Base-by-base conservation (phyloP, 768 basidiomycete species). In the Pholiota conissans region DNA sequence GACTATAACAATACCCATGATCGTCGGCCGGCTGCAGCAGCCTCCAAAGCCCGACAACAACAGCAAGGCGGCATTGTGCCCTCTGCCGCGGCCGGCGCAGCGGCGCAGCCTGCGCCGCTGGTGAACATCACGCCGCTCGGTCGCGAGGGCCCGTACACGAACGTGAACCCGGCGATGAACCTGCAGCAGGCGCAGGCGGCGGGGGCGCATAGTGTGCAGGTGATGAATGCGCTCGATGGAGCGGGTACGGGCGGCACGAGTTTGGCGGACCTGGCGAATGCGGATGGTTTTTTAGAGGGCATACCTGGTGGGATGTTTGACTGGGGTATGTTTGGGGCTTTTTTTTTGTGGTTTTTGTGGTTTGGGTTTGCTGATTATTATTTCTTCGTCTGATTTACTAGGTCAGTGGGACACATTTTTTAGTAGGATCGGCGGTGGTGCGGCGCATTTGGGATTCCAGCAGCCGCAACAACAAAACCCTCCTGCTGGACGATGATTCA, bases 351-450 rank as follows among this genome's bases (percentile, higher is more conserved):
- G 40, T 22, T 39, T n/a, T 39, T 40, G 14, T 39, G 5, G 24
- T 9, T 28, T 39, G 24, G 24, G 18, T 18, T 26, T 22, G n/a
- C 30, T 8, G 34, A 24, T 39, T 9, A 1, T 52, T 52, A 10
- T 26, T 27, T 52, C 22, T 40, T 48, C 7, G 11, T 9, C 10
- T 42, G 18, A 52, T 58, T 50, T 61, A 45, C 67, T n/a, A 92
- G 90, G 84, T 42, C 89, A 91, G 76, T 92, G 90, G 90, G 90
- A 91, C 51, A 84, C 77, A 29, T 92, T 90, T 74, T 92, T 93
- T 70, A 75, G 87, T 34, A 80, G 89, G 48, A 82, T 91, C 57
- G 48, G 65, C 27, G 63, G 61, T n/a, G 58, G 64, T 35, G 58
- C 56, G 3, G 52, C 49, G 27, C 1, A 45, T 45, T 56, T 48